Conservation (phyloP, 148 eudicot species). For the Hydrangea macrophylla region DNA sequence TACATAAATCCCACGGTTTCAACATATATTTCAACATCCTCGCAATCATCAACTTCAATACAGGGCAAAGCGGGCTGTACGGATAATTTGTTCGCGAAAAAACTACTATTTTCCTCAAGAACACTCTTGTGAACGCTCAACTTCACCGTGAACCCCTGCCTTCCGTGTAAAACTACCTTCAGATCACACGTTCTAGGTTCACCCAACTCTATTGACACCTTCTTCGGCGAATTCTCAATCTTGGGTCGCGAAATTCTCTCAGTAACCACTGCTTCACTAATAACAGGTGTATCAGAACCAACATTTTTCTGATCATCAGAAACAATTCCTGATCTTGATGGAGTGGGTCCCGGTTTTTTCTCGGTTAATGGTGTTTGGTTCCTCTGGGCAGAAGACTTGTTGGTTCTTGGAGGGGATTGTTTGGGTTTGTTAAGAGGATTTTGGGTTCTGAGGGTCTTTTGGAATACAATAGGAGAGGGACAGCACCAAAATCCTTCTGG, state of each 20-base stretch:
- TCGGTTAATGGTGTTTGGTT: slow-evolving; percentile 40
- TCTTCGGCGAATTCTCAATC: slow-evolving; percentile 55
- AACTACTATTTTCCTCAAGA: slow-evolving; percentile 47
- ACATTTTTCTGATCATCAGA: too few species aligned
- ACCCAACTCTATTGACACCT: slow-evolving; percentile 89
- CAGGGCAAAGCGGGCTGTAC: slow-evolving; percentile 34
- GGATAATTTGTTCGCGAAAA: slow-evolving; percentile 52
- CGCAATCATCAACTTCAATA: slow-evolving; percentile 71
- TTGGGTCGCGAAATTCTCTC: slow-evolving; percentile 38
- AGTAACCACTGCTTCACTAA: slow-evolving; percentile 20
- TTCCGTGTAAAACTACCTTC: slow-evolving; percentile 67
- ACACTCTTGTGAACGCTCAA: slow-evolving; percentile 76
- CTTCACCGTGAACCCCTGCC: slow-evolving; percentile 73
- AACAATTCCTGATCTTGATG: slow-evolving; percentile 22
- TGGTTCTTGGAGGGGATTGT: slow-evolving; percentile 26
- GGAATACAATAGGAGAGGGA: slow-evolving; percentile 78
- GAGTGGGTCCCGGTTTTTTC: slow-evolving; percentile 26
- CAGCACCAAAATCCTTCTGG: slow-evolving; percentile 98
- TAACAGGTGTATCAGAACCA: too few species aligned
- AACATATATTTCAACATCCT: slow-evolving; percentile 79
- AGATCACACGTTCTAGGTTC: slow-evolving; percentile 77
- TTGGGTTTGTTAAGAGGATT: slow-evolving; percentile 53
- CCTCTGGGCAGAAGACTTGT: slow-evolving; percentile 32
- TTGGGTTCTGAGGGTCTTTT: slow-evolving; percentile 54
- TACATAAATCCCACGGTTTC: slow-evolving; percentile 89